A percentile compares a stretch with the other conserved stretches of the same genome.
phyloP scores from a whole-genome alignment of 768 basidiomycete genomes.

The Cubamyces sp. region DNA sequence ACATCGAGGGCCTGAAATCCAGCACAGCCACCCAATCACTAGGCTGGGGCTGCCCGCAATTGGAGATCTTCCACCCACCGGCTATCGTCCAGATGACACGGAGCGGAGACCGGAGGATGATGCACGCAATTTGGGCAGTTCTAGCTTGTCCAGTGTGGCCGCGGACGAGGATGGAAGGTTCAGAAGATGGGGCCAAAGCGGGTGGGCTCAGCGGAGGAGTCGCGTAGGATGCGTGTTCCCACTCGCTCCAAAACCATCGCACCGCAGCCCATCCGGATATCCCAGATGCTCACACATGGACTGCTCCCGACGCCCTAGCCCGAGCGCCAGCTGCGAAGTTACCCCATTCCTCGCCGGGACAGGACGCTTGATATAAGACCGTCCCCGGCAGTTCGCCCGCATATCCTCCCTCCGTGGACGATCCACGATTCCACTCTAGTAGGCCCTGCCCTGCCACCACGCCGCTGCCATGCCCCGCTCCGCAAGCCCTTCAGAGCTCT shows the following conservation, averaged over 20 bases:
- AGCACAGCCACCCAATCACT: neutral
- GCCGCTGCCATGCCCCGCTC: conserved; percentile 18
- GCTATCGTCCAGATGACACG: neutral
- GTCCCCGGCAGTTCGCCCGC: neutral
- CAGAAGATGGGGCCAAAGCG: conserved; percentile 11
- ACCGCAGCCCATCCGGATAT: neutral
- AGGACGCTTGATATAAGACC: conserved; percentile 15
- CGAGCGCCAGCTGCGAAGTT: conserved; percentile 19
- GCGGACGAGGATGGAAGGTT: neutral
- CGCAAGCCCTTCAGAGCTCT: conserved; percentile 18
- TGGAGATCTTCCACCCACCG: neutral
- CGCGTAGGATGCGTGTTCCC: conserved; percentile 8
- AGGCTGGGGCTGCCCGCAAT: neutral
- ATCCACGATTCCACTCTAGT: neutral
- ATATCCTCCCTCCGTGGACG: conserved; percentile 1
- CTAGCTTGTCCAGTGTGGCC: neutral
- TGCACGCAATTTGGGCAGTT: neutral
- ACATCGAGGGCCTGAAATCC: neutral
- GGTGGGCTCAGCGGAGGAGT: conserved; percentile 3
- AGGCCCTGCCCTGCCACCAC: neutral
- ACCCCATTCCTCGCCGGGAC: conserved; percentile 17
- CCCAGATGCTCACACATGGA: conserved; percentile 4
- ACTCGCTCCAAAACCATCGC: conserved; percentile 18
- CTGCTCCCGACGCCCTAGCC: neutral
- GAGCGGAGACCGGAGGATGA: neutral